These are phyloP conservation scores for Boeremia exigua DNA, from an alignment of 2,329 filamentous ascomycete genomes.

Conservation along the genomic window DNA sequence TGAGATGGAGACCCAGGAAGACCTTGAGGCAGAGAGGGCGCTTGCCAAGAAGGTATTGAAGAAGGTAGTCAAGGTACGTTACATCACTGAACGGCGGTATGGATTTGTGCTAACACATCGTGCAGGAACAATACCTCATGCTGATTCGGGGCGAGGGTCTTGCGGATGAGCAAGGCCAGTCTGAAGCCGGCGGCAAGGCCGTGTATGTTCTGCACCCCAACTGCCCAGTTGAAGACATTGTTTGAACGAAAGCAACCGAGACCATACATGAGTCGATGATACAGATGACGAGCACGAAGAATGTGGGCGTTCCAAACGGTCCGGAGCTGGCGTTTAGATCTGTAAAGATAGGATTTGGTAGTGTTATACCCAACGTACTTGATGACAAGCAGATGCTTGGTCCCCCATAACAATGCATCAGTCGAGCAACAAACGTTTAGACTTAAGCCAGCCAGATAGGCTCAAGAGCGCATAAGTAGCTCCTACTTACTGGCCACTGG, in stretches of 20 bases:
- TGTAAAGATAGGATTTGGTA: constrained; percentile 3
- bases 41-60: constrained; percentile 86
- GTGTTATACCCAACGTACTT: constrained; percentile 16
- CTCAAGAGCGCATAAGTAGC: background rate
- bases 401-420: background rate
- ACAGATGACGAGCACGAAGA: constrained; percentile 2
- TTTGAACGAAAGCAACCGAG: constrained; percentile 3
- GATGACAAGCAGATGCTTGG: background rate
- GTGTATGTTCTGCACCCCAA: constrained; percentile 95
- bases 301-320: constrained; percentile 4
- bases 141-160: constrained; percentile 81
- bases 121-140: constrained; percentile 65
- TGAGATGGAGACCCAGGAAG: constrained; percentile 80
- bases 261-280: background rate
- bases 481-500: background rate
- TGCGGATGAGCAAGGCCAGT: constrained; percentile 74
- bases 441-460: background rate
- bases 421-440: background rate
- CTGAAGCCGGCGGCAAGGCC: constrained; percentile 55
- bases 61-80: constrained; percentile 89
- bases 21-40: constrained; percentile 75
- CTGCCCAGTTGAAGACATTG: constrained; percentile 74
- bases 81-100: background rate
- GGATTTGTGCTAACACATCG: constrained; percentile 23
- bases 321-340: constrained; percentile 7